These are phyloP conservation scores for Cynara cardunculus DNA, from an alignment of 129 eudicot species.

Conservation along the genomic window DNA sequence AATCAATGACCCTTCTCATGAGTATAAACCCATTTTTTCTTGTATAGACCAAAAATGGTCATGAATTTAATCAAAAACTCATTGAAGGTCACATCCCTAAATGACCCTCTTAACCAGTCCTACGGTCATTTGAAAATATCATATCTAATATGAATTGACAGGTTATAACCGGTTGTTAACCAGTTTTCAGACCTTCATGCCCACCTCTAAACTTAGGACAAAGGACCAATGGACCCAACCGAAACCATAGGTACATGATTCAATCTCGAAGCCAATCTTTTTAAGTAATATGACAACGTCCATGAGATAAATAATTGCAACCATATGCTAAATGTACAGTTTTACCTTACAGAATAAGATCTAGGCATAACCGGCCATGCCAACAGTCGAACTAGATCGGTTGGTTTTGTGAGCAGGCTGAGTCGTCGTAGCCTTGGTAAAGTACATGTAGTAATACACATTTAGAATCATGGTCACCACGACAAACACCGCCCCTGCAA, in stretches of 20 bases:
- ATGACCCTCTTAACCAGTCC: too few species aligned
- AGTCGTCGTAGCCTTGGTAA: conserved; percentile 82
- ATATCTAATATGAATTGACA: too few species aligned
- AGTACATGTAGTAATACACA: conserved; percentile 83
- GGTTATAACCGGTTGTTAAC: too few species aligned
- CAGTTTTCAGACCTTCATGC: neutral
- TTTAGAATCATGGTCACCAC: conserved; percentile 80
- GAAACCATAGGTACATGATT: neutral
- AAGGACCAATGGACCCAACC: neutral
- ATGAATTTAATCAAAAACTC: too few species aligned
- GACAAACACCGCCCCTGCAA: conserved; percentile 95
- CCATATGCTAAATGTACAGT: conserved; percentile 28
- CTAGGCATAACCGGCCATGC: conserved; percentile 80
- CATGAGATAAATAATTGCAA: conserved; percentile 12
- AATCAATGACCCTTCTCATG: too few species aligned
- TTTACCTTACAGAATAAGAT: neutral
- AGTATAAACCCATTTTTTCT: too few species aligned
- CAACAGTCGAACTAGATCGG: conserved; percentile 58
- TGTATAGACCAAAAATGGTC: too few species aligned
- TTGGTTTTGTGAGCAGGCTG: conserved; percentile 61
- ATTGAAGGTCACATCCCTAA: too few species aligned
- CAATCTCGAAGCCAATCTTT: neutral
- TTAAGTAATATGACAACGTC: conserved; percentile 3
- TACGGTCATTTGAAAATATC: too few species aligned
- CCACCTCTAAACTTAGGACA: neutral